Conservation (phyloP, 805 yeast genomes). For the Yarrowia sp. region DNA sequence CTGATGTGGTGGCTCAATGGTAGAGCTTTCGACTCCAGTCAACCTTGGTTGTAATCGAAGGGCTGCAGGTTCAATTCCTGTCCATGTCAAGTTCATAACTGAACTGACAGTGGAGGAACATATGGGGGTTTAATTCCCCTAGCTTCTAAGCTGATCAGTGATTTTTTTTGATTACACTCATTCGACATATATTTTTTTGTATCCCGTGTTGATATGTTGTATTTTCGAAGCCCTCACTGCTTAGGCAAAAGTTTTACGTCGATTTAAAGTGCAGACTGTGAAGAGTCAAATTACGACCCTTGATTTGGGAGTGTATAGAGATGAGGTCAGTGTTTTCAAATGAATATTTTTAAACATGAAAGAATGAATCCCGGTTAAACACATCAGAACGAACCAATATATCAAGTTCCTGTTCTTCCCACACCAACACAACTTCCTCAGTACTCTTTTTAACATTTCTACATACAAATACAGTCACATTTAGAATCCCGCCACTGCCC, state of each 20-base stretch:
- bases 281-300: background rate
- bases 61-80: slow-evolving; percentile 85
- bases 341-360: too few species aligned
- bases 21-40: slow-evolving; percentile 75
- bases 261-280: too few species aligned
- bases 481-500: background rate
- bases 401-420: too few species aligned
- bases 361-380: too few species aligned
- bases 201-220: background rate
- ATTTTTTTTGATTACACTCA: too few species aligned
- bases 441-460: too few species aligned
- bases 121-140: slow-evolving; percentile 23
- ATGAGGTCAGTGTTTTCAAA: background rate
- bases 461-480: too few species aligned
- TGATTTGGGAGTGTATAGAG: background rate
- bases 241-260: too few species aligned
- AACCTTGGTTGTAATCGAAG: slow-evolving; percentile 48
- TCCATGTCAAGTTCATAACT: slow-evolving; percentile 53
- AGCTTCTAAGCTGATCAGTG: slow-evolving; percentile 25
- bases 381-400: too few species aligned
- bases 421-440: too few species aligned
- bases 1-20: slow-evolving; percentile 64
- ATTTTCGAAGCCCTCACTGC: background rate
- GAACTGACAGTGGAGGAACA: slow-evolving; percentile 24
- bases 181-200: background rate